These are phyloP conservation scores for Bertia moriformis DNA, from an alignment of 2,329 filamentous ascomycete species.

Conservation along the genomic window DNA sequence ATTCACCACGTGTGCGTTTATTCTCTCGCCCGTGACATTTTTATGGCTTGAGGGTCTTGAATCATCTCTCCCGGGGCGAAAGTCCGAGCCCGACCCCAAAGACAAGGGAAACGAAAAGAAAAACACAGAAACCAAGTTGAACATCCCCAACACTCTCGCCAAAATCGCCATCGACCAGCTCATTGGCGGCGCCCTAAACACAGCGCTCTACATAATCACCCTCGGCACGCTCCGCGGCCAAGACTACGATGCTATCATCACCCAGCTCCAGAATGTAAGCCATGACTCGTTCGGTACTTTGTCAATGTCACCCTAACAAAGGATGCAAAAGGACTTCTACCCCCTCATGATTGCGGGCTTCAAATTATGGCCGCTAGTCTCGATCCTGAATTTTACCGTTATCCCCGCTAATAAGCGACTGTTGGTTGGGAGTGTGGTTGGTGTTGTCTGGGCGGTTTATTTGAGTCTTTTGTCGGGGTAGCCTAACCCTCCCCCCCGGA, in stretches of 20 bases:
- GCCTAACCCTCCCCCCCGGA: too few relatives aligned
- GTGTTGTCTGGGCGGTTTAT: conserved; percentile 21
- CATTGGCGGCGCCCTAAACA: background rate
- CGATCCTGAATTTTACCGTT: conserved; percentile 19
- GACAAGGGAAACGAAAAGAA: background rate
- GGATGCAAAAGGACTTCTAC: conserved; percentile 15
- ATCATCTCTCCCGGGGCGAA: background rate
- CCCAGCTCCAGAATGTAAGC: background rate
- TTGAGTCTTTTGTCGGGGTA: conserved; percentile 14
- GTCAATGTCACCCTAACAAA: too few relatives aligned
- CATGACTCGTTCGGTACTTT: too few relatives aligned
- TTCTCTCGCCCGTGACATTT: background rate
- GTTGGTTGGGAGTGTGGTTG: conserved; percentile 17
- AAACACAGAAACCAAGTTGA: background rate
- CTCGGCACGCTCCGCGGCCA: background rate
- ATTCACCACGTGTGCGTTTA: background rate
- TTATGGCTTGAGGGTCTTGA: background rate
- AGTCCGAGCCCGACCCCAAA: too few relatives aligned
- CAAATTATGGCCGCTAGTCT: conserved; percentile 22
- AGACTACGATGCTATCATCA: background rate
- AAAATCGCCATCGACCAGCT: background rate
- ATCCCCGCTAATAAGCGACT: conserved; percentile 17
- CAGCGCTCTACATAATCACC: background rate
- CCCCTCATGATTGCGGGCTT: conserved; percentile 19
- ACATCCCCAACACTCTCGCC: background rate